These are phyloP conservation scores for Kodamaea fungicola DNA, from an alignment of 1,139 yeast species.

Conservation along the genomic window DNA sequence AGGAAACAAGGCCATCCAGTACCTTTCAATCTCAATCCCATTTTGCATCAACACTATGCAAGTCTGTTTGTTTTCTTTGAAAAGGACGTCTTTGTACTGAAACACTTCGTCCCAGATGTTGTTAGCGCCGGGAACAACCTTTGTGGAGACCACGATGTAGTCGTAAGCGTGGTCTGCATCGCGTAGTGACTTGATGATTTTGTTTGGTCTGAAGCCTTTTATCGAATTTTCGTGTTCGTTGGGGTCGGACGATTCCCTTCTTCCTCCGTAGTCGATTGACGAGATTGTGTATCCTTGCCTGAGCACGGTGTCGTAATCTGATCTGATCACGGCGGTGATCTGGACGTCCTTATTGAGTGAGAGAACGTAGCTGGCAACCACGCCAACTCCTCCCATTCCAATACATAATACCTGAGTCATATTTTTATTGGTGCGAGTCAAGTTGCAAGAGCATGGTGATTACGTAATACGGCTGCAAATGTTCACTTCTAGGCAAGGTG, in stretches of 20 bases:
- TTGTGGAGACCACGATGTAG: slow-evolving; percentile 31
- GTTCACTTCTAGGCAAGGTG: too few relatives aligned
- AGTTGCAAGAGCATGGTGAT: too few relatives aligned
- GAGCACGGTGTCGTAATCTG: slow-evolving; percentile 27
- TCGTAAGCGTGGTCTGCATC: slow-evolving; percentile 29
- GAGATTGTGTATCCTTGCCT: slow-evolving; percentile 27
- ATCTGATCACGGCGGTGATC: slow-evolving; percentile 30
- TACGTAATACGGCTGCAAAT: too few relatives aligned
- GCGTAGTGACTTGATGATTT: slow-evolving; percentile 20
- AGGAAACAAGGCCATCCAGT: slow-evolving; percentile 51
- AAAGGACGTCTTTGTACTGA: slow-evolving; percentile 7
- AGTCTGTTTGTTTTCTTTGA: slow-evolving; percentile 22
- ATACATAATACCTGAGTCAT: slow-evolving; percentile 46
- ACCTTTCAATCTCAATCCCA: slow-evolving; percentile 63
- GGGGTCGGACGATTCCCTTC: slow-evolving; percentile 13
- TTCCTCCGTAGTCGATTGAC: slow-evolving; percentile 24
- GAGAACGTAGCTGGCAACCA: slow-evolving; percentile 62
- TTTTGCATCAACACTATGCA: slow-evolving; percentile 66
- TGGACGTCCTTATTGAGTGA: slow-evolving; percentile 37
- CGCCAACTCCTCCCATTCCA: slow-evolving; percentile 76
- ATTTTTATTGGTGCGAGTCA: too few relatives aligned
- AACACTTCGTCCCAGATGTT: slow-evolving; percentile 23
- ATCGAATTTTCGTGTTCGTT: slow-evolving; percentile 15
- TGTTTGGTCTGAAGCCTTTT: slow-evolving; percentile 23
- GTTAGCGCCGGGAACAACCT: slow-evolving; percentile 24